These are phyloP conservation scores for Macadamia integrifolia DNA, from an alignment of 164 flowering plant species.

Conservation along the genomic window DNA sequence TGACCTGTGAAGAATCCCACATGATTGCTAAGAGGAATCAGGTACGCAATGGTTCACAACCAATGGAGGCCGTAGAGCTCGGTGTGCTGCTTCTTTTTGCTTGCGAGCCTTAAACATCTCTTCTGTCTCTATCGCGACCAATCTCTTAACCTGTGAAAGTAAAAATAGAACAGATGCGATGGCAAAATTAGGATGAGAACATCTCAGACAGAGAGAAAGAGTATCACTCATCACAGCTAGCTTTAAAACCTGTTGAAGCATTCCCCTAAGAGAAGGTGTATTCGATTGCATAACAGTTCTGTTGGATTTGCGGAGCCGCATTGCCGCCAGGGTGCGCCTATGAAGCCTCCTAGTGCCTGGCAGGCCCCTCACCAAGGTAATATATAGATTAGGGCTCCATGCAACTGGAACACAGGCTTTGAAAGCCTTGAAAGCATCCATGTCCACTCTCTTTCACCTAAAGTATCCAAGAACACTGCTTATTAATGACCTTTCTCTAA, in stretches of 20 bases:
- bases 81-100: conserved; percentile 47
- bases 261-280: conserved; percentile 88
- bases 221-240: background rate
- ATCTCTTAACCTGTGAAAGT: conserved; percentile 67
- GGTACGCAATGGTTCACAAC: conserved; percentile 49
- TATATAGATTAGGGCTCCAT: conserved; percentile 75
- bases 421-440: no score
- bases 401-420: conserved; percentile 8
- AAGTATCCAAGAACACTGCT: no score
- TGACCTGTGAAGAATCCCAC: conserved; percentile 14
- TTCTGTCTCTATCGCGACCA: conserved; percentile 83
- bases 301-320: conserved; percentile 72
- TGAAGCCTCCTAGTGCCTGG: conserved; percentile 87
- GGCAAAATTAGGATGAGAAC: background rate
- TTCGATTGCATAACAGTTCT: conserved; percentile 83
- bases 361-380: conserved; percentile 81
- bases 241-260: conserved; percentile 76
- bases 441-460: no score
- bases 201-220: background rate
- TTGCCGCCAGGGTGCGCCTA: conserved; percentile 75
- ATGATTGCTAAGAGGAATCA: conserved; percentile 27
- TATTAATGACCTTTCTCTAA: no score
- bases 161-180: background rate
- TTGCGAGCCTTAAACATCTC: conserved; percentile 88
- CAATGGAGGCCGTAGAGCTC: conserved; percentile 70